Base-by-base conservation (phyloP, 1,139 yeast genomes). In the Komagataea norvegica region DNA sequence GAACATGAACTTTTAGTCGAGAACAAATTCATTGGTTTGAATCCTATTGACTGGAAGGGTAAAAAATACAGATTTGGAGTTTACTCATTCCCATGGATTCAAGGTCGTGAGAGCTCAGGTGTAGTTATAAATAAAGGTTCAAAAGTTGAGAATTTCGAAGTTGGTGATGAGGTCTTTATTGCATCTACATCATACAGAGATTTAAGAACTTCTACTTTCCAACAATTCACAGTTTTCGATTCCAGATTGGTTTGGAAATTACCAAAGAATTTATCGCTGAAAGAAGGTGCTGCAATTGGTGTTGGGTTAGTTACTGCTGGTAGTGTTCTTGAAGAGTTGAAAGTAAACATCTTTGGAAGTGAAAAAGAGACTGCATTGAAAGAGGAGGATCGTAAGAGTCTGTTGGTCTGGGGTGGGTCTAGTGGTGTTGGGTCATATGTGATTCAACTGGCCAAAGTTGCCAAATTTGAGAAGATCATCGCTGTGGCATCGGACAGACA, bases 41-140 rank as follows among this genome's bases (percentile, higher is more conserved):
- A 70, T 45, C 75, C 73, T 10, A 62, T 70, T 28, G 76, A 70
- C 45, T 70, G 76, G 76, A 70, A 70, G 46, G 68, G 71, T n/a
- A 67, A 68, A 37, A 68, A 64, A 38, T 70, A 63, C 44, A 60
- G 61, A 25, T 70, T 70, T 55, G 74, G 72, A n/a, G 62, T 70
- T 3, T 65, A 68, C 44, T 62, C 65, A 18, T 67, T 69, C 42
- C 75, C 75, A 5, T 70, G 75, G 74, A 59, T 70, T 33, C 70
- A 68, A 46, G 75, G 75, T 6, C 54, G 75, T 30, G 75, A 70
- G 47, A 60, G 68, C 27, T 61, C 70, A 29, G 75, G 75, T 1
- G 45, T 57, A 8, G 60, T 70, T 2, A 60, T 59, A 3, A 55
- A 60, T 31, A 37, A 49, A 5, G 74, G 74, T 3, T 37, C 46